Conservation (phyloP, 306 rosid species). For the Rosa persica region DNA sequence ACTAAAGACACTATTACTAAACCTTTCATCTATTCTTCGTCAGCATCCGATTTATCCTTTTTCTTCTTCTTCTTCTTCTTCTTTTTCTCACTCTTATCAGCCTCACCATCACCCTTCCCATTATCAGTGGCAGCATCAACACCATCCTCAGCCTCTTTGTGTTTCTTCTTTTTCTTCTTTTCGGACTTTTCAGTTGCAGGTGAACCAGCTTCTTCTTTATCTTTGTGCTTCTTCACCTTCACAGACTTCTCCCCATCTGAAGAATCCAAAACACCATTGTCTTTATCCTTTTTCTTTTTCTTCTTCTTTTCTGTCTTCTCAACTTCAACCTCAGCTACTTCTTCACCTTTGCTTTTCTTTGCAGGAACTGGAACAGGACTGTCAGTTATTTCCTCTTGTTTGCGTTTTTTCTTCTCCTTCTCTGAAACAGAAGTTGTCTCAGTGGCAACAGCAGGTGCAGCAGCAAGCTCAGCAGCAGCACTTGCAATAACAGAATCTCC, state of each 20-base stretch:
- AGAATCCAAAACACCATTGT: conserved; percentile 25
- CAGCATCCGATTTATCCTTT: conserved; percentile 49
- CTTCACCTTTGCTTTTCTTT: conserved; percentile 52
- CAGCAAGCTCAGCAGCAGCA: conserved; percentile 39
- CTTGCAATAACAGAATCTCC: conserved; percentile 60
- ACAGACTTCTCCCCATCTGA: conserved; percentile 41
- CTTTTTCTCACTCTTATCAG: conserved; percentile 58
- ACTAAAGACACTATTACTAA: conserved; percentile 18
- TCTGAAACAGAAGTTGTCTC: conserved; percentile 18
- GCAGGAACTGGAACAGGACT: conserved; percentile 34
- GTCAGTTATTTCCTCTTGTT: conserved; percentile 40
- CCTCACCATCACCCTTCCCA: conserved; percentile 30
- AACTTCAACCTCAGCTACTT: conserved; percentile 36
- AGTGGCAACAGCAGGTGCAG: conserved; percentile 29
- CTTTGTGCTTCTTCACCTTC: conserved; percentile 37
- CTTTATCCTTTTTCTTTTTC: conserved; percentile 57
- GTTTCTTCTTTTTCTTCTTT: conserved; percentile 70
- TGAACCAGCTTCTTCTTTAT: conserved; percentile 41
- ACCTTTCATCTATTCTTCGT: conserved; percentile 38
- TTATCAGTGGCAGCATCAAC: conserved; percentile 22
- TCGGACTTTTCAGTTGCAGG: conserved; percentile 56
- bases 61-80: conserved; percentile 59
- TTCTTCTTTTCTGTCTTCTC: conserved; percentile 49
- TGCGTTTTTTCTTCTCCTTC: conserved; percentile 30
- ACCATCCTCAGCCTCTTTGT: conserved; percentile 47